phyloP scores from a whole-genome alignment of 257 asterid species.

The Nicotiana paniculata region DNA sequence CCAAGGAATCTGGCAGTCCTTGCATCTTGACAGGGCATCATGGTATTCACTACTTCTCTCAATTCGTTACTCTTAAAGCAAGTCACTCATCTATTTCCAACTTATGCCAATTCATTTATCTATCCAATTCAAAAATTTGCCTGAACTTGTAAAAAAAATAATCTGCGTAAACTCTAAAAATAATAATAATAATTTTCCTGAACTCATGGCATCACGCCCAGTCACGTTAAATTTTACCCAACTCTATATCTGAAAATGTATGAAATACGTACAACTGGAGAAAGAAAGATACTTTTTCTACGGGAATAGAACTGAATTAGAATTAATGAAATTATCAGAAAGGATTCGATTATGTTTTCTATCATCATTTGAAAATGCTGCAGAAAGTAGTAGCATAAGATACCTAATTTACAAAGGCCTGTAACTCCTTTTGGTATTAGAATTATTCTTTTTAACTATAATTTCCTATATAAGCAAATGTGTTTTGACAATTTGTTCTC shows the following conservation, averaged over 20 bases:
- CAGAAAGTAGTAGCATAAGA: background rate
- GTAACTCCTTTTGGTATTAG: background rate
- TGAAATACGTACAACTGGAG: background rate
- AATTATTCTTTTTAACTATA: background rate
- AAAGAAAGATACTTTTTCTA: background rate
- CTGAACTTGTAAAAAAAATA: background rate
- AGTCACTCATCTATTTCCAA: background rate
- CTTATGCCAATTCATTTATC: background rate
- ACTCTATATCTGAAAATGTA: background rate
- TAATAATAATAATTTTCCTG: background rate
- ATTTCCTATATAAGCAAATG: background rate
- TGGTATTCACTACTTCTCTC: conserved; percentile 20
- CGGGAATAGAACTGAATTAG: background rate
- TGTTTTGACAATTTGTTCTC: conserved; percentile 2
- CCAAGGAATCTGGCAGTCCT: conserved; percentile 35
- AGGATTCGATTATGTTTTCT: background rate
- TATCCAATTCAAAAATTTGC: background rate
- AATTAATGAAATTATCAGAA: background rate
- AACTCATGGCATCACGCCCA: background rate
- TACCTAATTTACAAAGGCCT: background rate
- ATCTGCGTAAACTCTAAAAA: no score
- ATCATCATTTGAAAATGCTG: background rate
- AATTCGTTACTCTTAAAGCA: background rate
- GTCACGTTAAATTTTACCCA: background rate
- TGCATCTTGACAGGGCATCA: conserved; percentile 36